Evolutionary conservation across 2,329 filamentous ascomycete genomes (phyloP).

Genomic region (Pseudogymnoascus sp.): DNA sequence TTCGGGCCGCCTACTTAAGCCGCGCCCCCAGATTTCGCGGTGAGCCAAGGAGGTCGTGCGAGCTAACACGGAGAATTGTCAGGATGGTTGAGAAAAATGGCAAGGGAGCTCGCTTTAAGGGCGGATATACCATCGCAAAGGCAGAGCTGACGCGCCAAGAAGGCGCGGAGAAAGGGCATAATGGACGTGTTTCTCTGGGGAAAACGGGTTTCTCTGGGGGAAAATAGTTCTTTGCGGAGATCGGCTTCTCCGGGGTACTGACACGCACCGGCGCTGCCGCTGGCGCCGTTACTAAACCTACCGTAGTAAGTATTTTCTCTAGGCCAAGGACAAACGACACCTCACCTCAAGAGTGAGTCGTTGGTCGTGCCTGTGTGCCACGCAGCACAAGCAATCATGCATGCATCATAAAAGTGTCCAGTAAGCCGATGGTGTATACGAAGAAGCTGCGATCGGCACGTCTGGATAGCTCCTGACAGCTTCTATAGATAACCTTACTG

Average conservation of each 20-base stretch:
- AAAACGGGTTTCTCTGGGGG: background rate
- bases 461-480: background rate
- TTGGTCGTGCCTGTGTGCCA: background rate
- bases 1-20: background rate
- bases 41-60: background rate
- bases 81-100: background rate
- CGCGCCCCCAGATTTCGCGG: conserved; percentile 2
- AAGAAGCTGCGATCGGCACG: background rate
- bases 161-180: background rate
- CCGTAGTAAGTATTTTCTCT: conserved; percentile 3
- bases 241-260: background rate
- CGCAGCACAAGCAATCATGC: background rate
- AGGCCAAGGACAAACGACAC: background rate
- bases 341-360: background rate
- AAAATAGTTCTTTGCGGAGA: background rate
- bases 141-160: background rate
- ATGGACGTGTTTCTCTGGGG: background rate
- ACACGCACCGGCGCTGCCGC: background rate
- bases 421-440: background rate
- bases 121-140: background rate
- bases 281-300: background rate
- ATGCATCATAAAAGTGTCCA: background rate
- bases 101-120: background rate
- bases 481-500: background rate
- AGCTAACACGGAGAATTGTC: background rate